Base-by-base conservation (phyloP, 139 green algal species). In the Chlorella vulgaris region DNA sequence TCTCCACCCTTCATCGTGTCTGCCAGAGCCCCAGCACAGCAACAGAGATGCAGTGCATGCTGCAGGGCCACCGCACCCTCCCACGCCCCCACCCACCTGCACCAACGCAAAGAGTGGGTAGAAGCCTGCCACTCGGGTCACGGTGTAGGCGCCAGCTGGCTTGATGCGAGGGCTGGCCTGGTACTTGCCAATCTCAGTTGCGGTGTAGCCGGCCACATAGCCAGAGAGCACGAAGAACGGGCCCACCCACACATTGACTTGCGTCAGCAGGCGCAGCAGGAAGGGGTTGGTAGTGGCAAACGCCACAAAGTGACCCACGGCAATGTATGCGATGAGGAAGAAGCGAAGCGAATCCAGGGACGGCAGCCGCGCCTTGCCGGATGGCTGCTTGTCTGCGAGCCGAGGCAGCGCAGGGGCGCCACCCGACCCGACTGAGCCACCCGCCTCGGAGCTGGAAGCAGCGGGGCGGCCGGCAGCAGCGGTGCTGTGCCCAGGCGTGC, bases 311-410 rank as follows among this genome's bases (percentile, higher is more conserved):
- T 83, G 77, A 18, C 77, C 77, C 65, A 83, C 77, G 2, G 26
- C 77, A 15, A 83, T 83, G 77, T 83, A 83, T 29, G 77, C 77
- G 42, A 83, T 83, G 35, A 83, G 77, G 77, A 83, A 83, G 77
- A 83, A 83, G 77, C 77, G 77, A 21, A 83, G 65, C 1, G 77
- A 76, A 50, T 83, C 77, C 0, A 83, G 77, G 35, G 77, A 43
- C 15, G 77, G 77, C 65, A 83, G 77, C 26, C 77, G 77, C 28
- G 77, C 31, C 77, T 83, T 83, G n/a, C n/a, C n/a, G 77, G 77
- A 83, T 28, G 66, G 42, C 24, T 53, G 35, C 65, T 76, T 76
- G 39, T 55, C 74, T 8, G 77, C 26, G 4, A 13, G 76, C 76
- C n/a, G n/a, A n/a, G n/a, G n/a, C n/a, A n/a, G n/a, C n/a, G n/a